Evolutionary conservation across 2,329 filamentous ascomycete genomes (phyloP), one percentile per base, ranked within the genome.

Genomic region (Penicillium sp.): DNA sequence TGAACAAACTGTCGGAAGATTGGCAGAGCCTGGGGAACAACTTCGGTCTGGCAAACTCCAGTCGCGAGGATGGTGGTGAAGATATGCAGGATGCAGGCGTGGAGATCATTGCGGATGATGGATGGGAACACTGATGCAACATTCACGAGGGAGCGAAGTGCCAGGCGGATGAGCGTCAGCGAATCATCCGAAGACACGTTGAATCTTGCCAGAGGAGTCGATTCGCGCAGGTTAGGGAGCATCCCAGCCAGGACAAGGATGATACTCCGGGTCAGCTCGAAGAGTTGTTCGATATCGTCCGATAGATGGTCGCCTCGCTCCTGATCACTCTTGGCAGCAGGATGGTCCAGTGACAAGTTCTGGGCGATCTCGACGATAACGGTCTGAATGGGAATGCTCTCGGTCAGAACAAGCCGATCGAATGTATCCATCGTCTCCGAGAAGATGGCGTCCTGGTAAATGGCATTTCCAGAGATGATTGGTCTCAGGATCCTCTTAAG

Each of bases 231-330:
- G 53, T 92, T 95, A 4, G 95, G 93, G 20, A 98, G 76, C 33
- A 96, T 76, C 0, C 91, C 89, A 0, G 90, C 87, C 25, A 98
- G 78, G 1, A 97, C 92, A 7, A 98, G 78, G 13, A 97, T 92
- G 55, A 97, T 96, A 66, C 96, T 95, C 56, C 93, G 83, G 0
- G 93, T 98, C 41, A 98, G 78, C 71, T 98, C 93, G 63, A 98
- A 98, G 0, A 98, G 79, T 71, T 98, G 93, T 65, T 98, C 93
- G 55, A 98, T 95, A 65, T 98, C 93, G 64, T 98, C 93, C 0
- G 89, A 95, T 9, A 98, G 75, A 66, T 93, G 87, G 45, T 90
- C 87, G 33, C 86, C 82, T 27, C 79, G 74, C 54, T 81, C 78
- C 55, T 83, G 78, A 42, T 81, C 78, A 58, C 82, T 83, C 54